A percentile compares a stretch with the other conserved stretches of the same genome.
These are phyloP conservation scores for Colletotrichum eleusines DNA, from an alignment of 2,329 filamentous ascomycete species.

Conservation along the genomic window DNA sequence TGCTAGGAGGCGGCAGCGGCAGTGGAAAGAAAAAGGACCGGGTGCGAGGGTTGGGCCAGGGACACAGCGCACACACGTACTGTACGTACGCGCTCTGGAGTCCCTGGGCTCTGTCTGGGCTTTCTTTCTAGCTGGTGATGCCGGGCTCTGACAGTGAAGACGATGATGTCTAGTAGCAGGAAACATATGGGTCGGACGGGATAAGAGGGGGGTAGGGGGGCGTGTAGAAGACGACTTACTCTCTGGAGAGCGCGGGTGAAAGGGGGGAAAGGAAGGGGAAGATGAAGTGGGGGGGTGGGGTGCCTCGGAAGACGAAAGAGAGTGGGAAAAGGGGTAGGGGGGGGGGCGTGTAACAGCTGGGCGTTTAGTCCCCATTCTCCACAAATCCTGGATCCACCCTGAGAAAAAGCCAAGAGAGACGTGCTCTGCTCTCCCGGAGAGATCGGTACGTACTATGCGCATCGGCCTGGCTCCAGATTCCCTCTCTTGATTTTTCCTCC, in stretches of 20 bases:
- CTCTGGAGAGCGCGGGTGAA: conserved; percentile 25
- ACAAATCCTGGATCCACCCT: conserved; percentile 12
- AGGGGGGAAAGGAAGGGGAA: conserved; percentile 20
- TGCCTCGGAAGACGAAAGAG: conserved; percentile 2
- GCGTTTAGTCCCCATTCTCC: conserved; percentile 25
- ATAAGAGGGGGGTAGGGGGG: neutral
- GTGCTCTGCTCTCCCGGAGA: conserved; percentile 39
- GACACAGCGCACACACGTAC: neutral
- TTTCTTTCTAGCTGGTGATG: neutral
- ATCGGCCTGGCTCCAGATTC: neutral
- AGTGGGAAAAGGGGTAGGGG: neutral
- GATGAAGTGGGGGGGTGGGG: conserved; percentile 12
- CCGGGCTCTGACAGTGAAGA: neutral
- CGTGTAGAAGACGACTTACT: conserved; percentile 8
- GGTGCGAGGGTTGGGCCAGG: conserved; percentile 7
- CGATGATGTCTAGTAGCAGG: conserved; percentile 12
- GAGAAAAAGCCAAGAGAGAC: conserved; percentile 38
- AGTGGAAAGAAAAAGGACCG: conserved; percentile 19
- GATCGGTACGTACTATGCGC: conserved; percentile 20
- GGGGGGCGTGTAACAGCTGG: neutral
- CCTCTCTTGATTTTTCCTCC: conserved; percentile 5
- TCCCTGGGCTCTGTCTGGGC: neutral
- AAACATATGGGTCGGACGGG: conserved; percentile 5
- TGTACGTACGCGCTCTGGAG: neutral
- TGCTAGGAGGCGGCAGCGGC: conserved; percentile 23